Percentiles rank a stretch among this genome's conserved stretches.
Evolutionary conservation across 169 alveolate species (phyloP).

Genomic region (Cryptosporidium felis): DNA sequence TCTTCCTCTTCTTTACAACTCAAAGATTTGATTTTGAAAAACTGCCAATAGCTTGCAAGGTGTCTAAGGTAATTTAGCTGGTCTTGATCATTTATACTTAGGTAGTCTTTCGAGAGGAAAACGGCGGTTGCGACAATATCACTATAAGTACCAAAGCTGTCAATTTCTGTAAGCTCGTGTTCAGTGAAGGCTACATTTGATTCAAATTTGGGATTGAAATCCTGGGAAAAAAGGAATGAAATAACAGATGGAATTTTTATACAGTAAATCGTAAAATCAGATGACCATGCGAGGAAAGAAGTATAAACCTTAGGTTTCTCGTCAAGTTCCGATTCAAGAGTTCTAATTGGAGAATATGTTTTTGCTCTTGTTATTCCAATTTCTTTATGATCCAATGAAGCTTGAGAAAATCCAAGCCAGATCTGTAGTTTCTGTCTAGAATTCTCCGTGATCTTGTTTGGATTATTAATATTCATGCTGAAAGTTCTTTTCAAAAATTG

Average conservation of each 20-base stretch:
- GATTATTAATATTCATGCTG: background rate
- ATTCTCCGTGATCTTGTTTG: background rate
- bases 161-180: constrained; percentile 16
- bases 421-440: constrained; percentile 24
- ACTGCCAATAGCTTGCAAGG: constrained; percentile 66
- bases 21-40: constrained; percentile 23
- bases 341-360: background rate
- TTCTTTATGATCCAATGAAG: background rate
- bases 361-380: background rate
- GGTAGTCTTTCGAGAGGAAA: background rate
- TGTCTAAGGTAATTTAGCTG: constrained; percentile 11
- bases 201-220: constrained; percentile 21
- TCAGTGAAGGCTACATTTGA: constrained; percentile 2
- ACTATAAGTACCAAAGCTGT: constrained; percentile 17
- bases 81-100: background rate
- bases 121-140: constrained; percentile 15
- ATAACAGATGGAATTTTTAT: constrained; percentile 31
- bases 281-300: constrained; percentile 69
- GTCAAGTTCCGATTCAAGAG: background rate
- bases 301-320: background rate
- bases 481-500: background rate
- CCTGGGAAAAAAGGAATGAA: constrained; percentile 19
- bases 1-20: background rate
- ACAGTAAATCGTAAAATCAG: constrained; percentile 47
- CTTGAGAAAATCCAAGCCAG: constrained; percentile 60